Evolutionary conservation across 371 early-diverging fungal species (phyloP).

Genomic region (Encephalitozoon hellem): DNA sequence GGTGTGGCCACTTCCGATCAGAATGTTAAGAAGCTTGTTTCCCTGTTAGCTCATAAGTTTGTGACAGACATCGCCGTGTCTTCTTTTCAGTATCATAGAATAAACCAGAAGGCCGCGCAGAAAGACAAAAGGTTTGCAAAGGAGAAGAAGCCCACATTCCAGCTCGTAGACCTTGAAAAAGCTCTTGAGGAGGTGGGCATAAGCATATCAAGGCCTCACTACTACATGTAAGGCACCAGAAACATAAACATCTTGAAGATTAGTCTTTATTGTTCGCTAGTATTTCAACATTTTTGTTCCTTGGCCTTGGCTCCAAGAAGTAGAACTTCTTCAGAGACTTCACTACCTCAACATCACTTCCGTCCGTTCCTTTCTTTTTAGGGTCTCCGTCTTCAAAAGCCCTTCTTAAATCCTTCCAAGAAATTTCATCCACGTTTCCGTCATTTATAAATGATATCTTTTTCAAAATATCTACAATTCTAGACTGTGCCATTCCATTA

Average conservation of each 20-base stretch:
- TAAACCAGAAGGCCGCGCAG: constrained; percentile 57
- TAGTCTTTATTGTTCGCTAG: background rate
- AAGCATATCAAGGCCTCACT: constrained; percentile 57
- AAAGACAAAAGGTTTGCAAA: constrained; percentile 61
- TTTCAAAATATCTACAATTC: background rate
- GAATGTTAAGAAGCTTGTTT: constrained; percentile 57
- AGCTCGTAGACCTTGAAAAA: constrained; percentile 60
- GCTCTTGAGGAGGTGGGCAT: constrained; percentile 61
- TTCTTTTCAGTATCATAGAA: constrained; percentile 61
- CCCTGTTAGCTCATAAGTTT: constrained; percentile 61
- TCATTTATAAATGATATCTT: background rate
- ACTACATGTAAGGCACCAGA: constrained; percentile 55
- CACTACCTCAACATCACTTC: background rate
- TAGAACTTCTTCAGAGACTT: background rate
- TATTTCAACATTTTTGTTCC: background rate
- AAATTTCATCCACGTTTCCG: background rate
- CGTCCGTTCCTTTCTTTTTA: constrained; percentile 3
- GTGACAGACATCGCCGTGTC: constrained; percentile 58
- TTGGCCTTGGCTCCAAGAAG: background rate
- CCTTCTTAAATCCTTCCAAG: background rate
- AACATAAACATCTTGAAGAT: background rate
- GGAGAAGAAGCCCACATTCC: constrained; percentile 60
- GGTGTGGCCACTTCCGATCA: constrained; percentile 74
- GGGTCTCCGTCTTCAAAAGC: constrained; percentile 1
- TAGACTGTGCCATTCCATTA: background rate